Evolutionary conservation across 345 rosid species (phyloP), one percentile per base, ranked within the genome.

Genomic region (Geranium rotundifolium): DNA sequence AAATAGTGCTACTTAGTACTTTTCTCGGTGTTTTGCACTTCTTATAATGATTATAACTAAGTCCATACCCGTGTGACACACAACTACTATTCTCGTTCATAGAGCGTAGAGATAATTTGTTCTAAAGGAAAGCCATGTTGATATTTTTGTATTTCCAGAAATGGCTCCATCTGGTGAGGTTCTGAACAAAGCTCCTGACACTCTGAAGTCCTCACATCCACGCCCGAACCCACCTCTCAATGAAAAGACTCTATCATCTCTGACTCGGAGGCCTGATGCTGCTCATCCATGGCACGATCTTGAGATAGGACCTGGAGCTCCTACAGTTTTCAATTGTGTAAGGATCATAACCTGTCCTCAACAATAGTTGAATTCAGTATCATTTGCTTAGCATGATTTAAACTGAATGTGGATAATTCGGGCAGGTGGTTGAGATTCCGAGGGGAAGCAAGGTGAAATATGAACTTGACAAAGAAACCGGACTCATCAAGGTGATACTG

Each of bases 281-380:
- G 90, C 95, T 56, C 95, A 87, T 73, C 91, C 96, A 39, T 89
- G 95, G 96, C 95, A 89, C 68, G 87, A 83, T 70, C 71, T 89
- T 73, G 87, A 87, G 71, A 85, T 87, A 90, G 95, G 95, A 65
- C 97, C 95, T 0, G 87, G 84, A 17, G 91, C 91, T 61, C 95
- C 97, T 17, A 52, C 77, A 0, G 82, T 83, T 74, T 87, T 85
- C 78, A 90, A 87, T 79, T 84, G 85, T 57, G 95, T 85, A 80
- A 75, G 86, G 67, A 63, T 63, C 41, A 23, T 23, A 2, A 23
- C 27, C 27, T 23, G 27, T 23, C 27, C 27, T 23, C 16, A 62
- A 64, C 63, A 54, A 63, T 63, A 23, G 27, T 65, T 41, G 7
- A 58, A 19, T 2, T 17, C 37, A 20, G 34, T 13, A 29, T 7